Evolutionary conservation across 352 stramenopile genomes (phyloP).

Genomic region (Globisporangium radiosum): DNA sequence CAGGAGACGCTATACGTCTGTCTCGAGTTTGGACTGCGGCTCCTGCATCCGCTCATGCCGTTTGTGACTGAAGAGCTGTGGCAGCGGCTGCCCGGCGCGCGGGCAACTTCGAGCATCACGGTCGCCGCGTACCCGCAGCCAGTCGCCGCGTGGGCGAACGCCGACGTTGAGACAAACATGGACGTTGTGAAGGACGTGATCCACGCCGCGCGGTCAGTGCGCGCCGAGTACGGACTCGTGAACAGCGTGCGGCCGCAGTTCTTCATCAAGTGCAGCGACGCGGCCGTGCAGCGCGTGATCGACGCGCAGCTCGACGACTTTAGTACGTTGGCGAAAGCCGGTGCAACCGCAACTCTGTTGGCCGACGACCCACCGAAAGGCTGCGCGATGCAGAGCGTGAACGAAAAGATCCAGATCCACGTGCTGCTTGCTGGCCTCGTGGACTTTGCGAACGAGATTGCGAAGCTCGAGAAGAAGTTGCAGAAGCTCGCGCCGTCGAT

Average conservation of each 20-base stretch:
- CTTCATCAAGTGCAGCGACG: conserved; percentile 88
- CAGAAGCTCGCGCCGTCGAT: conserved; percentile 73
- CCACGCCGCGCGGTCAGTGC: conserved; percentile 93
- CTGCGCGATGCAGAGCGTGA: conserved; percentile 91
- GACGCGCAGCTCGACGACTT: conserved; percentile 92
- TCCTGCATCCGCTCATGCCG: conserved; percentile 98
- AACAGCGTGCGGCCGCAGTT: conserved; percentile 78
- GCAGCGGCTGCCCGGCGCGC: conserved; percentile 78
- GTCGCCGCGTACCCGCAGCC: conserved; percentile 74
- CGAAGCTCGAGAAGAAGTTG: conserved; percentile 88
- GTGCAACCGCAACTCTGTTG: conserved; percentile 86
- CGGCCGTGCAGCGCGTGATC: conserved; percentile 62
- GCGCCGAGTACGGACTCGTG: conserved; percentile 76
- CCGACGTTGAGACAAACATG: conserved; percentile 90
- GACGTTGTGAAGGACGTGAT: conserved; percentile 92
- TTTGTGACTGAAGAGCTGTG: conserved; percentile 96
- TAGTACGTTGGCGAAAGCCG: conserved; percentile 91
- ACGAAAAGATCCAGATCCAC: conserved; percentile 90
- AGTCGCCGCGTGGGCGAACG: conserved; percentile 81
- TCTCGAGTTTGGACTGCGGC: conserved; percentile 74
- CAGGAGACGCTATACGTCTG: conserved; percentile 85
- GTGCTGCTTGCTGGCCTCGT: conserved; percentile 81
- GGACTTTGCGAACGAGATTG: conserved; percentile 86
- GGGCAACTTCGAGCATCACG: conserved; percentile 63
- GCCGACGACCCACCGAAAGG: conserved; percentile 73